Evolutionary conservation across 2,329 filamentous ascomycete genomes (phyloP), one percentile per base, ranked within the genome.

Genomic region (Ophiostoma quercus): DNA sequence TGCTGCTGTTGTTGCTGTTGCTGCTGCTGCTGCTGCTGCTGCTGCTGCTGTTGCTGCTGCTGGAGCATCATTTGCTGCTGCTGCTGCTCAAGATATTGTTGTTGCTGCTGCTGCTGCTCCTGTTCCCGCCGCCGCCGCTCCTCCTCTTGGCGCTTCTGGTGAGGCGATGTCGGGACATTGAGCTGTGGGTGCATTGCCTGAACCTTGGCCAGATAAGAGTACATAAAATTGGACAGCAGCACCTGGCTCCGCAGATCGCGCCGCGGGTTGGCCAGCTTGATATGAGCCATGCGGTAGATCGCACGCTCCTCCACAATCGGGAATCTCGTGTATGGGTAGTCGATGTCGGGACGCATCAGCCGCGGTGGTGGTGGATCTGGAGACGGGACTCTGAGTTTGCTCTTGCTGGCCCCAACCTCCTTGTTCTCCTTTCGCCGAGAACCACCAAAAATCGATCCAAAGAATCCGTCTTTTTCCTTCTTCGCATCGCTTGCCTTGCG

Each of bases 181-280:
- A 97, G 92, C 77, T 96, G 92, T 62, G 95, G 95, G 79, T 99
- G 95, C 92, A 97, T 97, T 76, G 96, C 93, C 80, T 99, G 95
- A 65, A 99, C 95, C 79, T 98, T 99, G 72, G 95, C 95, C 73
- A 99, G 86, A 78, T 99, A 99, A 70, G 93, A 95, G 81, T 99
- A 99, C 95, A 99, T 99, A 80, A 99, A 99, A 79, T 99, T 99
- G 80, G 94, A 97, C 74, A 99, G 86, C 71, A 99, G 84, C 29
- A 99, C 95, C 79, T 99, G 95, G 71, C 94, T 97, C 77, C 96
- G 90, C 68, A 99, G 82, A 57, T 94, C 91, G 70, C 95, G 90
- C 63, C 94, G 89, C 51, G 95, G 95, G 77, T 99, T 98, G n/a
- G 95, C 95, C 72, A 99, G 87, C 80, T 99, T 99, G 81, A 98